Evolutionary conservation across 2,329 filamentous ascomycete genomes (phyloP).

Genomic region (Beauveria brongniartii): DNA sequence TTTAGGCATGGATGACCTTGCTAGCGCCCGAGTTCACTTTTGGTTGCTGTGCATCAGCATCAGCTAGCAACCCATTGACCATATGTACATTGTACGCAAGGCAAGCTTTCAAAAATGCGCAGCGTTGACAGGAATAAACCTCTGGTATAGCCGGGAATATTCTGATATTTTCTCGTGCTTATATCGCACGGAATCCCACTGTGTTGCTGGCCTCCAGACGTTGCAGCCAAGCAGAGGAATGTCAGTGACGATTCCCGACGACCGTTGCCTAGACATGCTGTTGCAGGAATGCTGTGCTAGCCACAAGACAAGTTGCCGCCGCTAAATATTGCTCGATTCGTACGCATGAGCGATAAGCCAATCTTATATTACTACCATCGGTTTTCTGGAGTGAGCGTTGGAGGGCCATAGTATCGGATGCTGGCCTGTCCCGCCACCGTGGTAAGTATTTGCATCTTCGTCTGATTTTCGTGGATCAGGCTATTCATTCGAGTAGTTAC

Average conservation of each 20-base stretch:
- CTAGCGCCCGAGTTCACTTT: neutral
- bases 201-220: neutral
- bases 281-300: neutral
- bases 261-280: neutral
- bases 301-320: neutral
- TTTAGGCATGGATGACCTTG: neutral
- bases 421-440: no score
- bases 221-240: neutral
- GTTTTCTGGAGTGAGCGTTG: no score
- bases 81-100: no score
- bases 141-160: no score
- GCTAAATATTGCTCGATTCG: neutral
- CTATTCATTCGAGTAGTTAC: neutral
- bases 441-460: no score
- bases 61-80: no score
- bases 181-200: no score
- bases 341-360: neutral
- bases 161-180: no score
- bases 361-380: neutral
- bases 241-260: neutral
- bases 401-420: no score
- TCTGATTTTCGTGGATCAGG: neutral
- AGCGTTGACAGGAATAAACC: no score
- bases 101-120: no score
- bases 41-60: no score